These are phyloP conservation scores for Conticribra weissflogii DNA, from an alignment of 108 stramenopile genomes.

Conservation along the genomic window DNA sequence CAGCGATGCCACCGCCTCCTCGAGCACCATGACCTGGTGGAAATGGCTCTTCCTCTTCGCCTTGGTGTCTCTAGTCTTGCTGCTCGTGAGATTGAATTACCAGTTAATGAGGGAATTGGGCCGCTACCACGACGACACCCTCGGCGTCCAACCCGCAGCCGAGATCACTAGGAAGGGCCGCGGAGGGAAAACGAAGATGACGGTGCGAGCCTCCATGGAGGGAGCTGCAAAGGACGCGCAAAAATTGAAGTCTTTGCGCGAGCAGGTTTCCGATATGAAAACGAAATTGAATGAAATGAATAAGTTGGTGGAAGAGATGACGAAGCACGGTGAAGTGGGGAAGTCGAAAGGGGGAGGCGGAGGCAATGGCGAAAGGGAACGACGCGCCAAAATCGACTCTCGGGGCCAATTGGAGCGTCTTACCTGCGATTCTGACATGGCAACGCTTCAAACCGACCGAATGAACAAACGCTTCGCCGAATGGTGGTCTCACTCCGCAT, in stretches of 20 bases:
- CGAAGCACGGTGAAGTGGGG: too few relatives aligned
- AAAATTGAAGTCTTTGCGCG: not conserved
- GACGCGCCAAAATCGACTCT: not conserved
- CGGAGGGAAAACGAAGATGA: too few relatives aligned
- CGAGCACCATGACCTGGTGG: too few relatives aligned
- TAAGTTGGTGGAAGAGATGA: not conserved
- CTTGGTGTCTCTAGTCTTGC: not conserved
- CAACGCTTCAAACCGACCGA: conserved; percentile 12
- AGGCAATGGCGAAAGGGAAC: not conserved
- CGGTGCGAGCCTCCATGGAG: too few relatives aligned
- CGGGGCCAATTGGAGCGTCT: conserved; percentile 13
- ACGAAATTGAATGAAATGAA: conserved; percentile 9
- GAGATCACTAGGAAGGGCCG: not conserved
- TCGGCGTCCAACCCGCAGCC: not conserved
- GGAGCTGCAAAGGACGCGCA: not conserved
- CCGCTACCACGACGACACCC: not conserved
- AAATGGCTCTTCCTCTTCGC: conserved; percentile 9
- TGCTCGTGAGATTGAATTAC: conserved; percentile 2
- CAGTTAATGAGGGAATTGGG: conserved; percentile 2
- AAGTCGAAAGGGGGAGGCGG: not conserved
- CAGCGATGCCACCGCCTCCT: too few relatives aligned
- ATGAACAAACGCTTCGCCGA: conserved; percentile 22
- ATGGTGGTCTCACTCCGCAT: conserved; percentile 50
- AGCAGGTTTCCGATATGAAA: not conserved
- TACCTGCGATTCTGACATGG: conserved; percentile 15